These are phyloP conservation scores for Trametes villosa DNA, from an alignment of 768 basidiomycete genomes.

Conservation along the genomic window DNA sequence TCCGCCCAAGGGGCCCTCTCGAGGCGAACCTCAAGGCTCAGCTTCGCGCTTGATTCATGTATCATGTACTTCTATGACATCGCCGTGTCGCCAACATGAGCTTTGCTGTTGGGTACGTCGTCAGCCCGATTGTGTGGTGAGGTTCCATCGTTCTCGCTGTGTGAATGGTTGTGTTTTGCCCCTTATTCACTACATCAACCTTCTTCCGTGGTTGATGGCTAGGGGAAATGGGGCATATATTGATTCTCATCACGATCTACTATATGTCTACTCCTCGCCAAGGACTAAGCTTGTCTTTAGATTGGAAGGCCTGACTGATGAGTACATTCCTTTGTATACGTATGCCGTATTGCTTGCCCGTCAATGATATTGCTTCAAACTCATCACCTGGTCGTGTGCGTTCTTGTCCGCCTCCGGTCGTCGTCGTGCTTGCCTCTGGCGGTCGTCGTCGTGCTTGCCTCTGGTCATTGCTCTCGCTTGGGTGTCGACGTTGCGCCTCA, in stretches of 20 bases:
- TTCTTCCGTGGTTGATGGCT: conserved; percentile 58
- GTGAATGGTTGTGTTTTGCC: conserved; percentile 37
- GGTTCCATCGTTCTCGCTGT: not conserved
- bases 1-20: conserved; percentile 84
- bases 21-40: conserved; percentile 86
- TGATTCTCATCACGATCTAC: conserved; percentile 29
- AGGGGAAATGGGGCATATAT: conserved; percentile 88
- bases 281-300: not conserved
- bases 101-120: conserved; percentile 24
- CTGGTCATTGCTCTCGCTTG: too few species aligned
- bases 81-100: conserved; percentile 17
- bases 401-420: not conserved
- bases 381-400: not conserved
- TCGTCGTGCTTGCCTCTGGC: too few species aligned
- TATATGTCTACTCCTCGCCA: not conserved
- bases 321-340: conserved; percentile 4
- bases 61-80: conserved; percentile 34
- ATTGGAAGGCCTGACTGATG: conserved; percentile 7
- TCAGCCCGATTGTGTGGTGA: conserved; percentile 7
- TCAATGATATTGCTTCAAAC: not conserved
- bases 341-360: too few species aligned
- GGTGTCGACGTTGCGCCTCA: too few species aligned
- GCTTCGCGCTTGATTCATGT: conserved; percentile 62
- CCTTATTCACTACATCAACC: conserved; percentile 80
- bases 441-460: too few species aligned